phyloP scores from a whole-genome alignment of 768 basidiomycete genomes.

The Leccinellum rugosiceps region DNA sequence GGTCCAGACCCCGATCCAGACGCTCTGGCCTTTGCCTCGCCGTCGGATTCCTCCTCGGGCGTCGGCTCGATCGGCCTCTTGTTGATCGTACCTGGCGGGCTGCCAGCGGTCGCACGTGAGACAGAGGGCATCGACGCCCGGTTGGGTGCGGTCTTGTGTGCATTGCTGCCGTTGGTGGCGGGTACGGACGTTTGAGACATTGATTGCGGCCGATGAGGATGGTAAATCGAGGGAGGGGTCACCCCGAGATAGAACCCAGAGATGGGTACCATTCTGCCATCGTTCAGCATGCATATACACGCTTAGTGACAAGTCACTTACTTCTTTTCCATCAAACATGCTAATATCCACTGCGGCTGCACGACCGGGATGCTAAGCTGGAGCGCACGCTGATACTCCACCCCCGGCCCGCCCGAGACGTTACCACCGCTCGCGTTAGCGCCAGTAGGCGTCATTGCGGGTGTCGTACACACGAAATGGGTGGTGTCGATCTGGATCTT shows the following conservation, averaged over 20 bases:
- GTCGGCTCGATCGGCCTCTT: constrained; percentile 46
- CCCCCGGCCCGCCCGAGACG: constrained; percentile 60
- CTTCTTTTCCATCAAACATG: constrained; percentile 85
- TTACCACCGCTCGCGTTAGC: constrained; percentile 53
- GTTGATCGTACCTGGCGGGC: constrained; percentile 38
- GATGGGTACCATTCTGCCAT: constrained; percentile 81
- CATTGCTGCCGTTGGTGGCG: constrained; percentile 24
- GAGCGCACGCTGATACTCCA: constrained; percentile 92
- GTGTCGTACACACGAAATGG: constrained; percentile 95
- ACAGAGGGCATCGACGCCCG: constrained; percentile 70
- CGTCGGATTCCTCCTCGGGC: constrained; percentile 43
- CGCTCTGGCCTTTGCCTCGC: constrained; percentile 33
- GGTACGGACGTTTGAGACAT: constrained; percentile 68
- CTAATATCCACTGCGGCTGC: constrained; percentile 91
- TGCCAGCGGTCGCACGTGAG: constrained; percentile 38
- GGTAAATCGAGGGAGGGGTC: constrained; percentile 42
- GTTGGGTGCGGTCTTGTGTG: constrained; percentile 39
- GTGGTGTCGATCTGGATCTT: constrained; percentile 97
- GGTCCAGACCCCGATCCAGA: background rate
- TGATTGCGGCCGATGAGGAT: constrained; percentile 57
- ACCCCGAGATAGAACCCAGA: constrained; percentile 78
- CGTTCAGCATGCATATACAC: background rate
- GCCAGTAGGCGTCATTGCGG: constrained; percentile 62
- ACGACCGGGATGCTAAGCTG: constrained; percentile 94
- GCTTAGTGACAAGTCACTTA: constrained; percentile 34